Evolutionary conservation across 441 rosid species (phyloP), one percentile per base, ranked within the genome.

Genomic region (Biscutella laevigata): DNA sequence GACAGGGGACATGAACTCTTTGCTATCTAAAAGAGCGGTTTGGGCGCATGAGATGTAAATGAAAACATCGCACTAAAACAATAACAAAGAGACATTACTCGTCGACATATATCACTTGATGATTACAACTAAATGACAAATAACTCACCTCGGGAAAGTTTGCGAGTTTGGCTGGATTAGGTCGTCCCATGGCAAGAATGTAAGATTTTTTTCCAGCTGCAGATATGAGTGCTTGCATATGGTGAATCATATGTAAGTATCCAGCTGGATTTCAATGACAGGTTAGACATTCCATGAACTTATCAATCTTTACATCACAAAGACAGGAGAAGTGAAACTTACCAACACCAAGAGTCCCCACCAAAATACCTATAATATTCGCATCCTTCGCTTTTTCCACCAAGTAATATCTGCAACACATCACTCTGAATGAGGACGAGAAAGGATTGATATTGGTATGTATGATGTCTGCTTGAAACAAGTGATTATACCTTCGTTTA

Each of bases 321-420:
- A 49, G 3, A 30, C 8, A 36, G 7, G 24, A 47, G 64, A 9
- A 13, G 12, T 27, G 2, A 34, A 48, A 37, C 82, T 63, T 78
- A 87, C 96, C 95, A 38, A 77, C 96, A 63, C 98, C 95, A 35
- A 87, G 96, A 27, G 98, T 87, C 49, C 98, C 98, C 42, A 87
- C 96, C 75, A 91, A 72, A 61, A 87, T 79, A 54, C 96, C 95
- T 48, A 91, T 68, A 42, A 87, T 80, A 66, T 82, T 85, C 30
- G 95, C 94, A 81, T 91, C 98, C 62, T 85, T 91, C 57, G 98
- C 98, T 70, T 82, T 91, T 77, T 91, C 98, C 69, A 87, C 95
- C 37, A 87, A 69, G 71, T 73, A 87, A 72, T 87, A 91, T 71
- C 98, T 91, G 77, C 61, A 77, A 34, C 59, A 69, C 55, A 51